These are phyloP conservation scores for Aspergillus cavernicola DNA, from an alignment of 495 filamentous ascomycete species.

Conservation along the genomic window DNA sequence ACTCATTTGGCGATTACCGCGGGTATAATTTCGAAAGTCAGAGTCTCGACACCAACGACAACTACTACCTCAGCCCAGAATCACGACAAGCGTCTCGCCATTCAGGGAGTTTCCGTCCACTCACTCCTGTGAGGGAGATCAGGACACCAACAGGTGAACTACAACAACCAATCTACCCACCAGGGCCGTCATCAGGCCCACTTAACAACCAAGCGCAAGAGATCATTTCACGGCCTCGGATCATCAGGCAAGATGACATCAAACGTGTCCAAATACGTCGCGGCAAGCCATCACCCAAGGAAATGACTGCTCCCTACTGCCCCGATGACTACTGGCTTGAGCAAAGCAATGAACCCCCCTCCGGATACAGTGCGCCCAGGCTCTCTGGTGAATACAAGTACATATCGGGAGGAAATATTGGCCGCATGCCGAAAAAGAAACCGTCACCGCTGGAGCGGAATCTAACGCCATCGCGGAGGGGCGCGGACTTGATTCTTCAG, in stretches of 20 bases:
- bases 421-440: conserved; percentile 19
- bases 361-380: background rate
- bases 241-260: conserved; percentile 35
- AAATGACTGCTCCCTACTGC: conserved; percentile 26
- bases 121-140: conserved; percentile 25
- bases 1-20: background rate
- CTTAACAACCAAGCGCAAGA: conserved; percentile 22
- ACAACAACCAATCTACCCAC: conserved; percentile 8
- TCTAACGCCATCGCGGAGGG: conserved; percentile 34
- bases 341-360: background rate
- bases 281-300: conserved; percentile 26
- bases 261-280: conserved; percentile 33
- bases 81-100: conserved; percentile 14
- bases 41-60: conserved; percentile 15
- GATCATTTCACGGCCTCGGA: conserved; percentile 32
- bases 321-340: conserved; percentile 35
- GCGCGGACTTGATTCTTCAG: conserved; percentile 34
- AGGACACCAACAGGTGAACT: conserved; percentile 15
- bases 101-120: conserved; percentile 18
- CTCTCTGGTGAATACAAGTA: conserved; percentile 4
- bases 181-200: conserved; percentile 1
- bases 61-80: background rate
- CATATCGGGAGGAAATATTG: conserved; percentile 1
- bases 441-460: conserved; percentile 31
- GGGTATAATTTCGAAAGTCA: conserved; percentile 18